Percentiles rank a stretch among this genome's conserved stretches.
These are phyloP conservation scores for Viola odorata DNA, from an alignment of 345 rosid genomes.

Conservation along the genomic window DNA sequence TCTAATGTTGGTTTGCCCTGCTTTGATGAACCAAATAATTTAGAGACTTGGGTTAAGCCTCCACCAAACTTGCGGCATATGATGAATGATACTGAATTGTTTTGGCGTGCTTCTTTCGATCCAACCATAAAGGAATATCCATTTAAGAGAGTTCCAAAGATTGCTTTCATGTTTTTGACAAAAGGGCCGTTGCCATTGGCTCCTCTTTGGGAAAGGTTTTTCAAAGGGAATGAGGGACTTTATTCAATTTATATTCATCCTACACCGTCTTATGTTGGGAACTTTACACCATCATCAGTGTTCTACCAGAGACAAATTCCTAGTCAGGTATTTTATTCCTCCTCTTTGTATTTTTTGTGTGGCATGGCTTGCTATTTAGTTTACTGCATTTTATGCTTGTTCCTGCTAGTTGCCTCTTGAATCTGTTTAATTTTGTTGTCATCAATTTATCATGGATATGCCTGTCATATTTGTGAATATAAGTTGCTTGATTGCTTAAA, in stretches of 20 bases:
- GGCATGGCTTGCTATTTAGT: background rate
- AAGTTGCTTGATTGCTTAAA: background rate
- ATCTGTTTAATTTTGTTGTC: background rate
- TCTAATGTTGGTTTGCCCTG: slow-evolving; percentile 18
- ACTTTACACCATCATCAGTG: slow-evolving; percentile 48
- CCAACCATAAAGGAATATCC: slow-evolving; percentile 54
- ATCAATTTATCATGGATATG: background rate
- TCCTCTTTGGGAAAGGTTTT: slow-evolving; percentile 89
- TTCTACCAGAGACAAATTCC: slow-evolving; percentile 81
- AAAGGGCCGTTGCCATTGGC: slow-evolving; percentile 86
- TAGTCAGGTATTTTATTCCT: slow-evolving; percentile 60
- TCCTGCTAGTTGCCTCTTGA: background rate
- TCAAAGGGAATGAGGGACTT: slow-evolving; percentile 55
- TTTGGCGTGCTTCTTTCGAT: slow-evolving; percentile 80
- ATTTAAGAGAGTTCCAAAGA: slow-evolving; percentile 62
- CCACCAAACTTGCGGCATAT: slow-evolving; percentile 22
- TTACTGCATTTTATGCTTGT: background rate
- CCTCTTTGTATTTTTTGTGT: background rate
- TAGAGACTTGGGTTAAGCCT: slow-evolving; percentile 23
- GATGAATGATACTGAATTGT: slow-evolving; percentile 54
- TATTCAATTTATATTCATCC: slow-evolving; percentile 76
- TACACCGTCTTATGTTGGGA: slow-evolving; percentile 47
- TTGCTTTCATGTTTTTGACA: slow-evolving; percentile 92
- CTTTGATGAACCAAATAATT: slow-evolving; percentile 9
- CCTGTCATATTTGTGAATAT: too few species aligned